Conservation (phyloP, 2,329 filamentous ascomycete species). For the Arthrobotrys musiformis region DNA sequence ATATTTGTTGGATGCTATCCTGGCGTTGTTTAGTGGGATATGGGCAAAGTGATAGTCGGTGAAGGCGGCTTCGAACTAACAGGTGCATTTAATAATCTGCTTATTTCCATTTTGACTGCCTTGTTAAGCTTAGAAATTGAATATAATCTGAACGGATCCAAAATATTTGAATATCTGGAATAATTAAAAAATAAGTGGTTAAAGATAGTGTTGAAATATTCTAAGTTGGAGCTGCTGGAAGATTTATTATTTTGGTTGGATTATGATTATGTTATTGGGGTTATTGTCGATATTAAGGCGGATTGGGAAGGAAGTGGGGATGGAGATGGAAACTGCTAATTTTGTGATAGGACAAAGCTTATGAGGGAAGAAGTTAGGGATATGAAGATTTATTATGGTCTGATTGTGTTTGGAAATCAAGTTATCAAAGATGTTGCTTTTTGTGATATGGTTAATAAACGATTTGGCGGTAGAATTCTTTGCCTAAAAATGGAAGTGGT, state of each 20-base stretch:
- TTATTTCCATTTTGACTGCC: slow-evolving; percentile 55
- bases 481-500: slow-evolving; percentile 2
- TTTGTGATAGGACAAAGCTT: not conserved
- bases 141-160: slow-evolving; percentile 33
- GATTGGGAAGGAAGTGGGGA: not conserved
- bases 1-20: slow-evolving; percentile 38
- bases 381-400: not conserved
- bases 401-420: not conserved
- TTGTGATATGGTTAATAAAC: not conserved
- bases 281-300: slow-evolving; percentile 19
- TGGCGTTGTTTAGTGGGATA: slow-evolving; percentile 59
- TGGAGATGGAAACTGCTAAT: not conserved
- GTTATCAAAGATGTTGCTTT: not conserved
- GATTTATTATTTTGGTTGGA: slow-evolving; percentile 52
- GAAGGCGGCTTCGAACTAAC: slow-evolving; percentile 52
- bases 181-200: slow-evolving; percentile 55
- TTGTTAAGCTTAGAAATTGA: slow-evolving; percentile 52
- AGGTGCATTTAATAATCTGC: slow-evolving; percentile 57
- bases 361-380: not conserved
- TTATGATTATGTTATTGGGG: not conserved
- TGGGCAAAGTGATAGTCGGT: slow-evolving; percentile 55
- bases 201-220: slow-evolving; percentile 53
- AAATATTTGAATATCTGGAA: slow-evolving; percentile 44
- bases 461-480: not conserved
- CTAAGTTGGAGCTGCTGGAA: slow-evolving; percentile 46